Base-by-base conservation (phyloP, 768 basidiomycete genomes). In the Lentinula edodes region DNA sequence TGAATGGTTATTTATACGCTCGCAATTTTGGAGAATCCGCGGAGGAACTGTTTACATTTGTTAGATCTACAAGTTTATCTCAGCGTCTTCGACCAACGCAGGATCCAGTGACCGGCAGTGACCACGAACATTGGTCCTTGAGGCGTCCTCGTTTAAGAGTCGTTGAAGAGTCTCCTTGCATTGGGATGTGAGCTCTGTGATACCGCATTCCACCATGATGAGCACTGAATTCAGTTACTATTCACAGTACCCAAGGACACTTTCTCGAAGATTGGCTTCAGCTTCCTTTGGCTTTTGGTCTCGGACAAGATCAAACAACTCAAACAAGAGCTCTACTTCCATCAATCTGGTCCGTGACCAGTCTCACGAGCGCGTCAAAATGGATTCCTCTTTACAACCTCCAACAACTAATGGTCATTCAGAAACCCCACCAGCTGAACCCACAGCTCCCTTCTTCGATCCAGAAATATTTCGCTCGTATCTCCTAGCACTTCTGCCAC, bases 401-500 rank as follows among this genome's bases (percentile, higher is more conserved):
- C 15, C 41, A 28, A 35, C 34, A 16, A 43, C 41, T 15, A 50
- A 70, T 63, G 6, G 70, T 66, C 42, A 61, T 64, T 50, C 56
- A 64, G 35, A 62, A 66, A 52, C 51, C 4, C 36, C 62, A 66
- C 68, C 73, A 35, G 71, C 76, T 58, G 74, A 76, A 65, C 67
- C 81, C 6, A 69, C 80, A 32, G 70, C 73, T 12, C 69, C 79
- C 38, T 92, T 52, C 46, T 58, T 92, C 71, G 91, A 94, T 73
- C 71, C 88, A 9, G 77, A 81, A 34, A 73, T 88, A 61, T 91
- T 95, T 70, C 84, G 81, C 62, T 75, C 80, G 8, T 95, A 93
- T 74, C 78, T 95, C 35, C 75, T 83, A 45, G 77, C 84, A 0
- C 78, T 95, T 23, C 76, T 95, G 2, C 93, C 93, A 1, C 89